A percentile compares a stretch with the other conserved stretches of the same genome.
Conservation (phyloP, 257 asterid genomes). For the Solanum habrochaites region DNA sequence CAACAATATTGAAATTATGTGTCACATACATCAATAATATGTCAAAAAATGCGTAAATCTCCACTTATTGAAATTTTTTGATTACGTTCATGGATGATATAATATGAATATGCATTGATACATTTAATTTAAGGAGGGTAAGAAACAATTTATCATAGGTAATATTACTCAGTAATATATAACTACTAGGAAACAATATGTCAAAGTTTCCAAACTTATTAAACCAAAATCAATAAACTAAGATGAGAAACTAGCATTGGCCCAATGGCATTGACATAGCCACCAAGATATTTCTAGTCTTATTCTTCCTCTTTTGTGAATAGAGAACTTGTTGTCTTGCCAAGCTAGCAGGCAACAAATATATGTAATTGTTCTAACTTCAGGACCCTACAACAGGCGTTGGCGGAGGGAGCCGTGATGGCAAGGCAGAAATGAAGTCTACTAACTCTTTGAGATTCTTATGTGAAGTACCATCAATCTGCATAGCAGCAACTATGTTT, state of each 20-base stretch:
- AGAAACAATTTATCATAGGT: not conserved
- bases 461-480: conserved; percentile 13
- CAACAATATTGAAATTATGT: no score
- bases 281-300: not conserved
- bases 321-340: not conserved
- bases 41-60: no score
- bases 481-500: conserved; percentile 7
- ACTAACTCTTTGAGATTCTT: conserved; percentile 12
- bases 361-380: not conserved
- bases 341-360: not conserved
- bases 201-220: not conserved
- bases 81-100: no score
- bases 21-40: no score
- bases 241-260: not conserved
- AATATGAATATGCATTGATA: no score
- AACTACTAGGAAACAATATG: not conserved
- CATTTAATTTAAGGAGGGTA: no score
- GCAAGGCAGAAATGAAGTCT: conserved; percentile 5
- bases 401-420: not conserved
- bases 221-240: not conserved
- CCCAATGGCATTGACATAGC: not conserved
- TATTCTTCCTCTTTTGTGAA: not conserved
- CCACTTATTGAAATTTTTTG: no score
- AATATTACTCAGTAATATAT: not conserved
- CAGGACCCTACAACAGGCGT: not conserved